Base-by-base conservation (phyloP, 805 yeast species). In the Metschnikowia reukaufii region DNA sequence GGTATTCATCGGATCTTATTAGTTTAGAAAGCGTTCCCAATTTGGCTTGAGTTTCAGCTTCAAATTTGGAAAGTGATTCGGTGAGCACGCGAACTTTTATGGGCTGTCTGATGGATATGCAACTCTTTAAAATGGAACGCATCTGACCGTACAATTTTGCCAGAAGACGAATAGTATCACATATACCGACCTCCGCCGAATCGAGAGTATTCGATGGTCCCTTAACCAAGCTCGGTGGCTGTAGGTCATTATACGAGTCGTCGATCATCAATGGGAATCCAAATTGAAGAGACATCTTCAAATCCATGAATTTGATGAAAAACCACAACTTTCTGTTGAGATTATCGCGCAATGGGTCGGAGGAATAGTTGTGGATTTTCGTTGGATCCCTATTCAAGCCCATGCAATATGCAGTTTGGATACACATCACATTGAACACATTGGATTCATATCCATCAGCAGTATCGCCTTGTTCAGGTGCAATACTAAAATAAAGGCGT, bases 21-120 rank as follows among this genome's bases (percentile, higher is more conserved):
- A 44, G 29, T 15, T 34, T 21, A 6, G 48, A 20, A 39, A 44
- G 44, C 8, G 39, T n/a, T 12, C 52, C 52, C 40, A 49, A 38
- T 27, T 42, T 41, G 9, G 29, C 35, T 7, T 25, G 16, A 6
- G 45, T 46, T 23, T 42, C 43, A 6, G 17, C 30, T 32, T 45
- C 52, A 32, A 49, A 27, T 21, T 35, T 34, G 15, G 35, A 40
- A 37, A 49, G 29, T 32, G 47, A 39, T 1, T 56, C 51, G 27
- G 75, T 52, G 3, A 83, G 50, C 2, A 65, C 69, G 8, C 59
- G 55, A 38, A 81, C 55, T 0, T 66, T 63, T 13, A 77, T 65
- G 6, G 64, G 59, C 1, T 63, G 61, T 10, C 64, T 66, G 20
- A 82, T 37, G 12, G 42, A 37, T n/a, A 44, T 32, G 21, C 47